These are phyloP conservation scores for Phytopythium delawarense DNA, from an alignment of 352 stramenopile genomes.

Conservation along the genomic window DNA sequence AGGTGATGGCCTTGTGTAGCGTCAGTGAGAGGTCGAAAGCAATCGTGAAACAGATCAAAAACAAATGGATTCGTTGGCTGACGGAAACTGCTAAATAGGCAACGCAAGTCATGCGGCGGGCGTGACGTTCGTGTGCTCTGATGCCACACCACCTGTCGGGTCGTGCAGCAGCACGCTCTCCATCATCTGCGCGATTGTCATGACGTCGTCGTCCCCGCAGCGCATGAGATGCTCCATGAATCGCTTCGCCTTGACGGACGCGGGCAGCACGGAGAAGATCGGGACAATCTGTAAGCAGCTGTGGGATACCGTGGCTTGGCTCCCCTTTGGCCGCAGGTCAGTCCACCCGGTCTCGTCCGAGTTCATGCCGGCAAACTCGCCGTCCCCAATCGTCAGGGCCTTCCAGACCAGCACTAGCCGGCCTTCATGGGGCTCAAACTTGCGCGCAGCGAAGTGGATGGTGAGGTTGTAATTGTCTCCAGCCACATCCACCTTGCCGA, in stretches of 20 bases:
- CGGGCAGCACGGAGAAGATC: constrained; percentile 5
- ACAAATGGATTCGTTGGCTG: neutral
- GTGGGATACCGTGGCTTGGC: constrained; percentile 16
- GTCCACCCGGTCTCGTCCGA: constrained; percentile 22
- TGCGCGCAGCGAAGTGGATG: constrained; percentile 16
- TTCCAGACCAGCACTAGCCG: constrained; percentile 53
- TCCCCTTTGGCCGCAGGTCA: constrained; percentile 1
- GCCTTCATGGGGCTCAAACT: constrained; percentile 37
- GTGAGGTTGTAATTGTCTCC: neutral
- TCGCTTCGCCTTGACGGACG: constrained; percentile 9
- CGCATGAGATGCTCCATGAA: constrained; percentile 18
- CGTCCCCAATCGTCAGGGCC: constrained; percentile 20
- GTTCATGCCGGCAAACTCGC: constrained; percentile 13
- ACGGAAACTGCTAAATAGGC: neutral
- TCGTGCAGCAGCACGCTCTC: constrained; percentile 13
- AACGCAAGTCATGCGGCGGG: neutral
- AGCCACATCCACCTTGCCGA: constrained; percentile 22
- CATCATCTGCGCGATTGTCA: constrained; percentile 9
- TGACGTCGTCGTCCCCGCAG: constrained; percentile 12
- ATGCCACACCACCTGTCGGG: neutral
- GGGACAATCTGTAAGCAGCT: constrained; percentile 30
- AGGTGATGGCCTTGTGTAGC: neutral
- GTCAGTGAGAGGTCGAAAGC: neutral
- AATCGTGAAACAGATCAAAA: neutral
- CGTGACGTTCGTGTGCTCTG: neutral